A percentile compares a stretch with the other conserved stretches of the same genome.
Conservation (phyloP, 306 rosid species). For the Prunus campanulata region DNA sequence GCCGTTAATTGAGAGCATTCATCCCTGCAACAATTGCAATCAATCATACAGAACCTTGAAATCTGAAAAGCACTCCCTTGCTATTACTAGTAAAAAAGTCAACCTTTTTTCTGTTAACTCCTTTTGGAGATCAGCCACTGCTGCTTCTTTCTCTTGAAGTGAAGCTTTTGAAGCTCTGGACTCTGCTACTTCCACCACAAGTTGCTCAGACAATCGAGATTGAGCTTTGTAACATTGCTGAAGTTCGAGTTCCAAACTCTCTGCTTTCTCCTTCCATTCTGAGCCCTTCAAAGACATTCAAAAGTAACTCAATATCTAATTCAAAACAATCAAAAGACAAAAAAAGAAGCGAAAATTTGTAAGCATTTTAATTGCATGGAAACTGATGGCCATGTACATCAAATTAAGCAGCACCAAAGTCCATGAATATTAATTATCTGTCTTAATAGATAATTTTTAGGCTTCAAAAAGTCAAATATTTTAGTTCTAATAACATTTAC, state of each 20-base stretch:
- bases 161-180: conserved; percentile 66
- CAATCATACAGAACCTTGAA: conserved; percentile 14
- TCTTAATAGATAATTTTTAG: background rate
- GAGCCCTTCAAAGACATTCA: conserved; percentile 58
- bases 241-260: conserved; percentile 76
- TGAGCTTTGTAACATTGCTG: conserved; percentile 97
- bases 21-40: conserved; percentile 48
- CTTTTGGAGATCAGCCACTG: conserved; percentile 45
- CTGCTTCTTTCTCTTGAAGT: conserved; percentile 64
- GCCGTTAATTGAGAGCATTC: conserved; percentile 61
- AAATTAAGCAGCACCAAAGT: background rate
- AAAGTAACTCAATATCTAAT: conserved; percentile 11
- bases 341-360: background rate
- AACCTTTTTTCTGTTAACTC: conserved; percentile 73
- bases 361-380: background rate
- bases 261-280: conserved; percentile 96
- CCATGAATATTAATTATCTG: background rate
- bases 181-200: conserved; percentile 92
- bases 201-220: conserved; percentile 88
- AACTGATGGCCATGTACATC: background rate
- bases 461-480: background rate
- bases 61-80: conserved; percentile 1
- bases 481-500: background rate
- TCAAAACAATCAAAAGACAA: background rate
- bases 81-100: background rate